phyloP scores from a whole-genome alignment of 2,329 filamentous ascomycete genomes.

The Trichoderma sp. region DNA sequence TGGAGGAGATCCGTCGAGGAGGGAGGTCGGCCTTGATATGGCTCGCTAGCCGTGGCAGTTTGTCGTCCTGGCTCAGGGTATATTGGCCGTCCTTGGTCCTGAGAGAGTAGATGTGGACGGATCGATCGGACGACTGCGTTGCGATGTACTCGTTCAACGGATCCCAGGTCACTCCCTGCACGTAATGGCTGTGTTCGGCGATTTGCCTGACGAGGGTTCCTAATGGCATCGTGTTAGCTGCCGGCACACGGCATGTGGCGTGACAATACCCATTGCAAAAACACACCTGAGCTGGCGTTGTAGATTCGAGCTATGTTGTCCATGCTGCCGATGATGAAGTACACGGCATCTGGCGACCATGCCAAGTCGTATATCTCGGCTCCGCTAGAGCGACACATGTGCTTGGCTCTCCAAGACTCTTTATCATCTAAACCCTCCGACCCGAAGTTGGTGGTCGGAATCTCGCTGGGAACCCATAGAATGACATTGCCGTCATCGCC shows the following conservation, averaged over 20 bases:
- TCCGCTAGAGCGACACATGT: constrained; percentile 94
- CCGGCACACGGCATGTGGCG: constrained; percentile 6
- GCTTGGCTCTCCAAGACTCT: constrained; percentile 94
- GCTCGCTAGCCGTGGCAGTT: constrained; percentile 78
- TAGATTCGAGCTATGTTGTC: constrained; percentile 98
- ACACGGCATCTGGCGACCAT: constrained; percentile 95
- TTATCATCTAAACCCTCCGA: constrained; percentile 89
- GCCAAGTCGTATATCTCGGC: constrained; percentile 98
- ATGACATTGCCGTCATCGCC: constrained; percentile 98
- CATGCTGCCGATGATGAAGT: constrained; percentile 99
- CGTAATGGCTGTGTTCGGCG: constrained; percentile 96
- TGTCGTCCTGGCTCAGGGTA: constrained; percentile 67
- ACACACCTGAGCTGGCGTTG: constrained; percentile 82
- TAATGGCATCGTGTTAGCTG: constrained; percentile 32
- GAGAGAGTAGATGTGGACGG: constrained; percentile 94
- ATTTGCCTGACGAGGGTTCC: constrained; percentile 81
- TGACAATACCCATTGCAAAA: constrained; percentile 11
- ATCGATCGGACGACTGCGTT: constrained; percentile 96
- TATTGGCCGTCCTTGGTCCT: constrained; percentile 97
- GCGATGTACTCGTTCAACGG: constrained; percentile 97
- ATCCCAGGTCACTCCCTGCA: constrained; percentile 98
- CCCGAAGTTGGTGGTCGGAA: constrained; percentile 69
- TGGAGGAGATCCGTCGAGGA: constrained; percentile 82
- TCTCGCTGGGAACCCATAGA: constrained; percentile 89
- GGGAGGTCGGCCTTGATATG: constrained; percentile 86